Conservation (phyloP, 148 eudicot species). For the Limonium bicolor region DNA sequence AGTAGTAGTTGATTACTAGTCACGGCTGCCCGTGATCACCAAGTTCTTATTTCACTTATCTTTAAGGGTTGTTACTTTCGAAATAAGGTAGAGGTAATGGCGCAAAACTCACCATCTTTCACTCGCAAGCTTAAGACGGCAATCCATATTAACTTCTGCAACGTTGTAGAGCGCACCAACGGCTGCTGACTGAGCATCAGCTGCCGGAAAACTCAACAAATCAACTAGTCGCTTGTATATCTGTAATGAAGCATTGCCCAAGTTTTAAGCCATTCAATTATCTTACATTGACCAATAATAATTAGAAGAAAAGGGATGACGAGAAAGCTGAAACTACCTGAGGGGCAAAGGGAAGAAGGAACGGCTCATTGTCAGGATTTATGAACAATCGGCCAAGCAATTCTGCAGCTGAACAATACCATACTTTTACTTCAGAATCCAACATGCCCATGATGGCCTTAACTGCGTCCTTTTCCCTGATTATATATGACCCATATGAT, state of each 20-base stretch:
- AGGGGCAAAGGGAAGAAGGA: conserved; percentile 69
- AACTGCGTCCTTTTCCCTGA: conserved; percentile 79
- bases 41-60: not conserved
- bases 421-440: conserved; percentile 60
- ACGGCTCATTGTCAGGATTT: conserved; percentile 90
- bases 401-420: conserved; percentile 98
- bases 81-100: not conserved
- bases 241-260: conserved; percentile 30
- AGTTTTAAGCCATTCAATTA: not conserved
- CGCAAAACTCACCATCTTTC: conserved; percentile 59
- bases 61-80: not conserved
- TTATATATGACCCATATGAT: not conserved
- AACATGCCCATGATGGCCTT: conserved; percentile 78
- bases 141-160: conserved; percentile 86
- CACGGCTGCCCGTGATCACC: too few species aligned
- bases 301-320: not conserved
- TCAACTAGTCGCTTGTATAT: conserved; percentile 76
- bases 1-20: too few species aligned
- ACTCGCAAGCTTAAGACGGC: conserved; percentile 76
- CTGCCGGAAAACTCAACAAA: conserved; percentile 64
- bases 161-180: conserved; percentile 86
- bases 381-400: conserved; percentile 75
- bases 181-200: conserved; percentile 90
- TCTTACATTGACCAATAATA: not conserved
- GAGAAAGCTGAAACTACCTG: conserved; percentile 33